Conservation (phyloP, 2,329 filamentous ascomycete genomes). For the Colletotrichum cordylinicola region DNA sequence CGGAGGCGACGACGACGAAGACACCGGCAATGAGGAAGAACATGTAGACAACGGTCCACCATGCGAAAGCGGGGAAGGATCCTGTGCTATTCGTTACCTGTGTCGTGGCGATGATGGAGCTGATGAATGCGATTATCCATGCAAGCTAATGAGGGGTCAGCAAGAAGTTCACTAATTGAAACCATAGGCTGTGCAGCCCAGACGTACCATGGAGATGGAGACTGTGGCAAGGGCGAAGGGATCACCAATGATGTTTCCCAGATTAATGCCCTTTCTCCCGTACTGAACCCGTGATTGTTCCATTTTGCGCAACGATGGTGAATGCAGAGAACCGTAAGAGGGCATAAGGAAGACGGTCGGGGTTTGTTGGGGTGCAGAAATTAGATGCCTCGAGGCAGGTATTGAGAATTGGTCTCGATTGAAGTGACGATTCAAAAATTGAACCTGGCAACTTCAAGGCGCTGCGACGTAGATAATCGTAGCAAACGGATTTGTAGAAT, state of each 20-base stretch:
- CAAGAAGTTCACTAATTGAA: background rate
- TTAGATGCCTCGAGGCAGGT: slow-evolving; percentile 9
- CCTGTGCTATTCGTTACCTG: slow-evolving; percentile 36
- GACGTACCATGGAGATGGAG: slow-evolving; percentile 86
- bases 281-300: slow-evolving; percentile 68
- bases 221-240: slow-evolving; percentile 95
- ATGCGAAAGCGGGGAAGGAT: slow-evolving; percentile 84
- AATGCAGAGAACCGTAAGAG: slow-evolving; percentile 74
- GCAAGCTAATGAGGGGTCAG: slow-evolving; percentile 68
- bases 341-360: slow-evolving; percentile 63
- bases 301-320: slow-evolving; percentile 82
- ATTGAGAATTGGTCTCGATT: background rate
- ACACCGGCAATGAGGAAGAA: slow-evolving; percentile 83
- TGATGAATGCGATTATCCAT: slow-evolving; percentile 92
- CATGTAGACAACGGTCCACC: slow-evolving; percentile 91
- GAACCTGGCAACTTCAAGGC: background rate
- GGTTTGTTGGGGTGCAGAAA: background rate
- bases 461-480: background rate
- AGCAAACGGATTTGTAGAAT: background rate
- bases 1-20: slow-evolving; percentile 81
- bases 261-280: slow-evolving; percentile 66
- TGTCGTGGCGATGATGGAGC: slow-evolving; percentile 76
- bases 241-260: slow-evolving; percentile 93
- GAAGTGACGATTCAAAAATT: background rate
- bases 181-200: background rate